Conservation (phyloP, 1,284 basidiomycete species). For the Rhodotorula sp. region DNA sequence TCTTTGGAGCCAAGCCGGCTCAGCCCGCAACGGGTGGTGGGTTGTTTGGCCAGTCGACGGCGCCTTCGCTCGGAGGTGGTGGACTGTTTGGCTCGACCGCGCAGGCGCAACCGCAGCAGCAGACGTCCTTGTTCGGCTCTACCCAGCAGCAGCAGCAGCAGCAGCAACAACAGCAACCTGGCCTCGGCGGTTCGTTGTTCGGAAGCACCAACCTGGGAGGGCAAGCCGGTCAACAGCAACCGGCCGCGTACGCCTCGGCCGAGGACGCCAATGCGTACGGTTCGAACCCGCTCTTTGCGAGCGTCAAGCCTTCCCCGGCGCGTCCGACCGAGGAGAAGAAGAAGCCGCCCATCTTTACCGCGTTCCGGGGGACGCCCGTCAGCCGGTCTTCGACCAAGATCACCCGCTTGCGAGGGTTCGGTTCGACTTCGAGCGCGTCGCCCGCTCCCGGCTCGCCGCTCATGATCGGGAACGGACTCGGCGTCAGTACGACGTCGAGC, state of each 20-base stretch:
- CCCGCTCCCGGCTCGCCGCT: conserved; percentile 20
- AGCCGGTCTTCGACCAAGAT: conserved; percentile 50
- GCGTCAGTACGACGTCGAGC: conserved; percentile 36
- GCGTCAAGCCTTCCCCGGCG: conserved; percentile 44
- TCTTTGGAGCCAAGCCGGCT: conserved; percentile 28
- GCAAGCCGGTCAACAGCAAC: conserved; percentile 47
- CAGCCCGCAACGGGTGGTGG: conserved; percentile 49
- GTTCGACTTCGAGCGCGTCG: conserved; percentile 45
- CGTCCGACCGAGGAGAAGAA: conserved; percentile 49
- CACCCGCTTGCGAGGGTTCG: conserved; percentile 55
- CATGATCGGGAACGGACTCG: conserved; percentile 35
- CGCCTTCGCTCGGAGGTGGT: conserved; percentile 10
- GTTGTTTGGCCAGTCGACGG: conserved; percentile 42
- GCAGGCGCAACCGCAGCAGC: conserved; percentile 37
- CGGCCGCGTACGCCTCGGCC: conserved; percentile 67
- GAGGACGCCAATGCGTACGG: conserved; percentile 86
- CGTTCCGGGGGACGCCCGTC: conserved; percentile 45
- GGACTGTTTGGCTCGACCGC: conserved; percentile 45
- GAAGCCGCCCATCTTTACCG: conserved; percentile 52
- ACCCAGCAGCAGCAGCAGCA: not conserved
- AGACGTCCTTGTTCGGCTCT: conserved; percentile 31
- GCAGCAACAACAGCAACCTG: not conserved
- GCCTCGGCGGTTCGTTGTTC: conserved; percentile 36
- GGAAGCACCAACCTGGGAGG: conserved; percentile 31
- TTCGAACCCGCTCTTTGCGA: conserved; percentile 61